phyloP scores from a whole-genome alignment of 371 early-diverging fungal genomes.

The Mortierella sp. region DNA sequence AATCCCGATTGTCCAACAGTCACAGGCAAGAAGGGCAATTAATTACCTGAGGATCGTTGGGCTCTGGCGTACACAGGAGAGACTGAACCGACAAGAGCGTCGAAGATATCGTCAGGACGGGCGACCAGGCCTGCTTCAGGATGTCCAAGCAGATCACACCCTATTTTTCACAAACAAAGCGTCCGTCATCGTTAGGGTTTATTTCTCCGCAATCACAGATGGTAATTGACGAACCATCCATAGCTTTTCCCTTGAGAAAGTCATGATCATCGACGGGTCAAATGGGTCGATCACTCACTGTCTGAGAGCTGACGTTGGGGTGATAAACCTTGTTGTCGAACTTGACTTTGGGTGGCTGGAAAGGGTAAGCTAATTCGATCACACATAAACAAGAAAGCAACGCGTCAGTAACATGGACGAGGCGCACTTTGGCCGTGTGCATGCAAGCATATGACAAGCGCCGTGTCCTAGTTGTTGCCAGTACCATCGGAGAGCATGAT shows the following conservation, averaged over 20 bases:
- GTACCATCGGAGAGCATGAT: slow-evolving; percentile 54
- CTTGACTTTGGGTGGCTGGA: slow-evolving; percentile 65
- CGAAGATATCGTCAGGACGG: slow-evolving; percentile 61
- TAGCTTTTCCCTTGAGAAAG: background rate
- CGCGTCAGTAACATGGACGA: background rate
- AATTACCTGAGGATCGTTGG: slow-evolving; percentile 65
- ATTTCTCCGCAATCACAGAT: too few relatives aligned
- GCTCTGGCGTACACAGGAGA: slow-evolving; percentile 66
- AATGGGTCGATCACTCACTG: slow-evolving; percentile 55
- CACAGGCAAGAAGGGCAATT: background rate
- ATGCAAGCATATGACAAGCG: background rate
- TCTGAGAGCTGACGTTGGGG: slow-evolving; percentile 69
- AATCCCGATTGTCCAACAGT: too few relatives aligned
- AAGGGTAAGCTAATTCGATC: slow-evolving; percentile 58
- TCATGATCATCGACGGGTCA: background rate
- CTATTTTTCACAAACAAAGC: slow-evolving; percentile 26
- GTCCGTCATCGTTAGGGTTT: background rate
- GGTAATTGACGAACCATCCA: background rate
- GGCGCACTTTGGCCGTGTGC: background rate
- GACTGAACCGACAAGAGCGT: slow-evolving; percentile 65
- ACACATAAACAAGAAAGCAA: background rate
- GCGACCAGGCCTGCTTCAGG: slow-evolving; percentile 68
- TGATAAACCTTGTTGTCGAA: slow-evolving; percentile 68
- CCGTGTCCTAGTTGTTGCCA: background rate
- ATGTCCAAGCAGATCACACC: slow-evolving; percentile 68